Evolutionary conservation across 2,329 filamentous ascomycete species (phyloP).

Genomic region (Sporothrix phasma): DNA sequence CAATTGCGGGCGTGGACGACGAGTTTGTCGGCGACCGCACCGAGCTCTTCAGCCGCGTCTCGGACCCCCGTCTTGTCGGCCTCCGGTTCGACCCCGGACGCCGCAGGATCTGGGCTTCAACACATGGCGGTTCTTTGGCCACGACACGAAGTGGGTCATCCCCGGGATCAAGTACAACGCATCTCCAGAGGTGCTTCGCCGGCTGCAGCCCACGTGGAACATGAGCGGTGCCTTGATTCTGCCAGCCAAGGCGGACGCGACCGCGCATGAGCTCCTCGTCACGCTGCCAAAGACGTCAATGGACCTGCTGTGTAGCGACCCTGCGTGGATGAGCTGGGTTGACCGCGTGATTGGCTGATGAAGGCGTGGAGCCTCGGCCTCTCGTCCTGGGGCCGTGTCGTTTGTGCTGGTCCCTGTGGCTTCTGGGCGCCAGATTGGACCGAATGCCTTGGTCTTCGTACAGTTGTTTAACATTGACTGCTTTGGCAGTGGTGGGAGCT

Average conservation of each 20-base stretch:
- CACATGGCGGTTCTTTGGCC: constrained; percentile 36
- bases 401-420: background rate
- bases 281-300: constrained; percentile 26
- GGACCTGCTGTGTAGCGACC: constrained; percentile 22
- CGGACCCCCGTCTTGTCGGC: constrained; percentile 33
- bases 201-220: constrained; percentile 24
- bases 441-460: too few relatives aligned
- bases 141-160: constrained; percentile 30
- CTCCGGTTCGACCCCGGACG: constrained; percentile 32
- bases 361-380: too few relatives aligned
- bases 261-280: constrained; percentile 25
- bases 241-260: constrained; percentile 22
- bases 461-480: background rate
- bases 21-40: constrained; percentile 30
- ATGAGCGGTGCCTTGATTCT: constrained; percentile 27
- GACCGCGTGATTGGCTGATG: constrained; percentile 19
- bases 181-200: constrained; percentile 25
- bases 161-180: constrained; percentile 20
- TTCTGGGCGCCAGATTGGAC: background rate
- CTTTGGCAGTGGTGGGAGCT: background rate
- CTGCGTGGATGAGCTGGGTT: constrained; percentile 24
- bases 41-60: constrained; percentile 28
- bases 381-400: background rate
- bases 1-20: constrained; percentile 32
- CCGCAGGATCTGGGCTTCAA: constrained; percentile 34